Conservation (phyloP, 306 rosid genomes). For the Amphicarpaea edgeworthii region DNA sequence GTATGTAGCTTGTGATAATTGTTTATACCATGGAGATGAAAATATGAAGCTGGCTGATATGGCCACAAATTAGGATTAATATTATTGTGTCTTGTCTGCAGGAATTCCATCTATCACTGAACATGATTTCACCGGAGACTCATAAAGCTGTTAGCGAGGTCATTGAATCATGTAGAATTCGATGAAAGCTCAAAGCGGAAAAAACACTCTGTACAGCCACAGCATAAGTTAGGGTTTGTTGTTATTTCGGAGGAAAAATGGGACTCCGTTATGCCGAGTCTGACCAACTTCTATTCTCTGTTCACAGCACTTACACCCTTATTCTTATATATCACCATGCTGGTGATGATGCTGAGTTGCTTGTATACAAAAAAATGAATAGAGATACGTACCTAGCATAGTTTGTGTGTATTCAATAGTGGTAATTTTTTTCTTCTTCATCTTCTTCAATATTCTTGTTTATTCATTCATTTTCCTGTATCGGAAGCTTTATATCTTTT, state of each 20-base stretch:
- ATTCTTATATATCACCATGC: slow-evolving; percentile 50
- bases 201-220: slow-evolving; percentile 67
- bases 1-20: slow-evolving; percentile 54
- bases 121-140: slow-evolving; percentile 98
- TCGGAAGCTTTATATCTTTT: slow-evolving; percentile 38
- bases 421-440: slow-evolving; percentile 33
- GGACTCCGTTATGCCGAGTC: slow-evolving; percentile 42
- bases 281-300: slow-evolving; percentile 52
- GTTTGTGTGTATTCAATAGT: slow-evolving; percentile 53
- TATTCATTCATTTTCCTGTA: slow-evolving; percentile 55
- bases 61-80: too few species aligned
- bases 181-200: slow-evolving; percentile 52
- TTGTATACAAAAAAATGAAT: slow-evolving; percentile 66
- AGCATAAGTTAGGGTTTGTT: slow-evolving; percentile 53
- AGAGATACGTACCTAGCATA: slow-evolving; percentile 53
- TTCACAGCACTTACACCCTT: slow-evolving; percentile 36
- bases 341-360: slow-evolving; percentile 58
- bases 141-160: slow-evolving; percentile 93
- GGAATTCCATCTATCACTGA: slow-evolving; percentile 93
- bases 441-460: slow-evolving; percentile 36
- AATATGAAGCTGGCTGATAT: slow-evolving; percentile 18
- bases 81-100: slow-evolving; percentile 49
- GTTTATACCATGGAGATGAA: slow-evolving; percentile 26
- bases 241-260: slow-evolving; percentile 37
- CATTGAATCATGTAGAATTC: slow-evolving; percentile 87